These are phyloP conservation scores for Coemansia guatemalensis DNA, from an alignment of 192 early-diverging fungal species.

Conservation along the genomic window DNA sequence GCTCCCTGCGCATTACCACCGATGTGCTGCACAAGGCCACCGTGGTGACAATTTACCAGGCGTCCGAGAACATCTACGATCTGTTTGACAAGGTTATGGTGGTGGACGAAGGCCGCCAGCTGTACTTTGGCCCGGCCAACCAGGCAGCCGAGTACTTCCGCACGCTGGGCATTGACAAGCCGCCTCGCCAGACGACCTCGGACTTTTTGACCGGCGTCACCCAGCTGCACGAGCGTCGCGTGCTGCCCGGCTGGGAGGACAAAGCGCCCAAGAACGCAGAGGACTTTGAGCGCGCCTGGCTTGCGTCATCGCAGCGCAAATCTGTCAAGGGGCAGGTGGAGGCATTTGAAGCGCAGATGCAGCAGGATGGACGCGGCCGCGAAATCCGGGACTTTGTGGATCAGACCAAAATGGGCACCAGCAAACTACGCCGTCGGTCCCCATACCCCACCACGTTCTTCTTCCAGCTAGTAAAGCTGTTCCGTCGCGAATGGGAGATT, in stretches of 20 bases:
- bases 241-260: conserved; percentile 58
- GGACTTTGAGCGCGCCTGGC: conserved; percentile 64
- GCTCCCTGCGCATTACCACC: conserved; percentile 70
- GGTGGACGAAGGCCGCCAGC: conserved; percentile 51
- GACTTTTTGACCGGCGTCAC: conserved; percentile 69
- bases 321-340: conserved; percentile 44
- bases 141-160: conserved; percentile 55
- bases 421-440: conserved; percentile 49
- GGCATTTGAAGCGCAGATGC: conserved; percentile 47
- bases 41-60: conserved; percentile 69
- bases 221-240: conserved; percentile 57
- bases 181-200: conserved; percentile 57
- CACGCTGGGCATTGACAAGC: conserved; percentile 54
- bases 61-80: conserved; percentile 66
- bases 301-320: conserved; percentile 43
- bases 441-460: conserved; percentile 67
- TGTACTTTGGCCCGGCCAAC: conserved; percentile 58
- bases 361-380: conserved; percentile 33
- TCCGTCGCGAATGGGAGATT: conserved; percentile 66
- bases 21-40: conserved; percentile 67
- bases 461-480: conserved; percentile 57
- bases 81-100: conserved; percentile 61
- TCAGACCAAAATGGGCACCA: conserved; percentile 57
- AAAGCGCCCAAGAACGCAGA: conserved; percentile 57
- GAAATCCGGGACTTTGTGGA: conserved; percentile 54